Conservation (phyloP, 108 stramenopile species). For the Epithemia pelagica region DNA sequence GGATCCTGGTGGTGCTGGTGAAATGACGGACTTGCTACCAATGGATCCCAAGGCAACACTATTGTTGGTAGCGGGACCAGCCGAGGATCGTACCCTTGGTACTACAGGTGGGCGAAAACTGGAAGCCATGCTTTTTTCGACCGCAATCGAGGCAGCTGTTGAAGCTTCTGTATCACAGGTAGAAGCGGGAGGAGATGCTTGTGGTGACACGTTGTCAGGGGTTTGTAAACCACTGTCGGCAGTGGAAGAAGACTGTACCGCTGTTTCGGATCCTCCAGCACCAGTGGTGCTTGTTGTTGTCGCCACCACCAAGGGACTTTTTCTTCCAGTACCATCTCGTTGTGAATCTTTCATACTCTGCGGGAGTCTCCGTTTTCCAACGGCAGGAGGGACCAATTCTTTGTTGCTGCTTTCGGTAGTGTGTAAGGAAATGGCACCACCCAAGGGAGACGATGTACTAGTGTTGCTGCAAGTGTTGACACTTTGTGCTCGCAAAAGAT, state of each 20-base stretch:
- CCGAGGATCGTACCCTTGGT: not conserved
- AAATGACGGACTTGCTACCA: not conserved
- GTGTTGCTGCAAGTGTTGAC: not conserved
- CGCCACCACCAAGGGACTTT: no score
- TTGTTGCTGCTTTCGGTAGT: no score
- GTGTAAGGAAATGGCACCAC: no score
- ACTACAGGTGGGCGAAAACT: not conserved
- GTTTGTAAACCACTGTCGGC: not conserved
- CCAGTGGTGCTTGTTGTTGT: no score
- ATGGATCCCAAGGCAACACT: conserved; percentile 1
- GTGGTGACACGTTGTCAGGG: not conserved
- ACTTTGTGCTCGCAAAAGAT: not conserved
- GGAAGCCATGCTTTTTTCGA: not conserved
- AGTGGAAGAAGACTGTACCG: not conserved
- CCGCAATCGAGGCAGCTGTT: not conserved
- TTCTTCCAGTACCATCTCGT: no score
- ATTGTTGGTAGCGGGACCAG: not conserved
- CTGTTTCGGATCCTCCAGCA: no score
- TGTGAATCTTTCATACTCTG: no score
- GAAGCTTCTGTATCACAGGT: not conserved
- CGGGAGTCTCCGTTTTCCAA: no score
- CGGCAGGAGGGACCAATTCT: no score
- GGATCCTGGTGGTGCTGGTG: not conserved
- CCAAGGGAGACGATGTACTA: no score
- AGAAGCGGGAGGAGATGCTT: conserved; percentile 4